Base-by-base conservation (phyloP, 73 alveolate genomes). In the Durusdinium trenchii region DNA sequence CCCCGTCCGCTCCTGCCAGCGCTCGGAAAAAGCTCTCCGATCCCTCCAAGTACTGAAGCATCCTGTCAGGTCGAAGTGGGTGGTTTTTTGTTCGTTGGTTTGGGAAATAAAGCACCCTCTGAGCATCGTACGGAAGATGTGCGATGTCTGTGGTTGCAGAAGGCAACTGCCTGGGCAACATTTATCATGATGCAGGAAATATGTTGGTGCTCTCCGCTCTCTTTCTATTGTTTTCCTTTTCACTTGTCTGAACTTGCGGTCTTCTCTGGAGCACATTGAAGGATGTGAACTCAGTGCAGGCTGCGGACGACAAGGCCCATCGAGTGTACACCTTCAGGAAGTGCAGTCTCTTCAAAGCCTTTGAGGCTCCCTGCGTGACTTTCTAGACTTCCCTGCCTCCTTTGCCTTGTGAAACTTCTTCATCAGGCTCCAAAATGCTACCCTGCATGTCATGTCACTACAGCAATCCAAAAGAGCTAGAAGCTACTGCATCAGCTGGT, bases 41-140 rank as follows among this genome's bases (percentile, higher is more conserved):
- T 51, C 96, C 96, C 62, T 90, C 96, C 67, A 90, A 69, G 86
- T 61, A 64, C 62, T 90, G 96, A 86, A 90, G 87, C 71, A 90
- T 90, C 96, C 96, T 90, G 61, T 12, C 43, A 40, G 48, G 9
- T 32, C 30, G 47, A 38, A 86, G 43, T n/a, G 40, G 43, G 30
- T 7, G 16, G 40, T 75, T 6, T 7, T n/a, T 5, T n/a, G 4
- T 38, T 20, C 64, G 28, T 20, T 20, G 28, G 51, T 38, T 36
- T 38, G 38, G 28, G 69, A 16, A 30, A 26, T 35, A 36, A 54
- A 20, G 28, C 9, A 5, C 51, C 78, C 60, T 16, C 94, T 60
- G 40, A 36, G 43, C 30, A 51, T 57, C 38, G 47, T 54, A 32
- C 96, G 96, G 96, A 36, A 90, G 57, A 26, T 50, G 79, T 28